Evolutionary conservation across 306 rosid species (phyloP).

Genomic region (Astragalus glycyphyllos): DNA sequence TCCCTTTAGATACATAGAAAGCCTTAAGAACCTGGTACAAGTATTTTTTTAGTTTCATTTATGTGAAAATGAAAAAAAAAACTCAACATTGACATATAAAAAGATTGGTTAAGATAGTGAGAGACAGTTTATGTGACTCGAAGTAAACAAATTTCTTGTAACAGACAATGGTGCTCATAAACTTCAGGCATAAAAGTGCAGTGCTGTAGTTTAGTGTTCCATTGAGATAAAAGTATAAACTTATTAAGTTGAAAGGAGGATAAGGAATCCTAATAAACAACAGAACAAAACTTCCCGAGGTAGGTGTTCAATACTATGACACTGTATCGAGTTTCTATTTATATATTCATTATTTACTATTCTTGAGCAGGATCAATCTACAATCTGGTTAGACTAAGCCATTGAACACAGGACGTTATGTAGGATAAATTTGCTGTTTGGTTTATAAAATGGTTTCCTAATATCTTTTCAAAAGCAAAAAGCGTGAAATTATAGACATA

Average conservation of each 20-base stretch:
- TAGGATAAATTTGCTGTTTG: not conserved
- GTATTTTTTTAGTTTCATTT: not conserved
- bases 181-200: not conserved
- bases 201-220: not conserved
- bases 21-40: too few relatives aligned
- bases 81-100: too few relatives aligned
- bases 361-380: not conserved
- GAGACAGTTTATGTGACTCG: not conserved
- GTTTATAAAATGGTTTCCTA: constrained; percentile 1
- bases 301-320: not conserved
- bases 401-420: not conserved
- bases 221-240: not conserved
- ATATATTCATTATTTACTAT: not conserved
- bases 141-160: not conserved
- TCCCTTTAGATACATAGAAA: too few relatives aligned
- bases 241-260: not conserved
- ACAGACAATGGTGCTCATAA: not conserved
- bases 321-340: not conserved
- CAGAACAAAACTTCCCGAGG: not conserved
- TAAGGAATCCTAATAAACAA: not conserved
- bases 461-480: not conserved
- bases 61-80: not conserved
- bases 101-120: not conserved
- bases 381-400: not conserved
- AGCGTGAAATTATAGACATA: not conserved